phyloP scores from a whole-genome alignment of 2,329 filamentous ascomycete species.

The Trichoderma asperellum region DNA sequence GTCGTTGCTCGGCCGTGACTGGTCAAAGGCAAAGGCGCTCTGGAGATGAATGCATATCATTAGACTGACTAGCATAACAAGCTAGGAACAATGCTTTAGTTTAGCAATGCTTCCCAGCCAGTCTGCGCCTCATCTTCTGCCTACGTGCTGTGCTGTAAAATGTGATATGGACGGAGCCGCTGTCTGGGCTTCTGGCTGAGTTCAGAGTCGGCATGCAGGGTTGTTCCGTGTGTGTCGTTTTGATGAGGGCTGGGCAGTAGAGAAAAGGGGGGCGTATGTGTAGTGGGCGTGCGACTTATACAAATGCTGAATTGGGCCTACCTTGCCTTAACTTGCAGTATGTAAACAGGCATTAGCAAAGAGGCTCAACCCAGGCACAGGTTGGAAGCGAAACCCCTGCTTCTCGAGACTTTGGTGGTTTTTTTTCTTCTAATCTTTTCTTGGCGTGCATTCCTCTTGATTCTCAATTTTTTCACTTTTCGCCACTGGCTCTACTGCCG shows the following conservation, averaged over 20 bases:
- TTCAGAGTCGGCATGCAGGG: slow-evolving; percentile 22
- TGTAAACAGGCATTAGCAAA: not conserved
- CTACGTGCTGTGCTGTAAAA: not conserved
- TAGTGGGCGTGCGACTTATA: not conserved
- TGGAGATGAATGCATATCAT: not conserved
- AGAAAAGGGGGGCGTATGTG: not conserved
- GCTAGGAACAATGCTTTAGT: not conserved
- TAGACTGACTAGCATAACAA: no score
- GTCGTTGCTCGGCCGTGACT: not conserved
- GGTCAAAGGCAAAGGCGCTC: not conserved
- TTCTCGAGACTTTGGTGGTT: not conserved
- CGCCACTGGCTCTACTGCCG: slow-evolving; percentile 1
- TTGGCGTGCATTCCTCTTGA: not conserved
- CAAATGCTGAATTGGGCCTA: not conserved
- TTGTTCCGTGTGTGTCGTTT: slow-evolving; percentile 11
- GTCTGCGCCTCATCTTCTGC: not conserved
- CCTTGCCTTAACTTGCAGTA: not conserved
- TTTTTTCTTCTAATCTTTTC: not conserved
- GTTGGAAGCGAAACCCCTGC: not conserved
- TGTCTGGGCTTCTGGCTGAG: slow-evolving; percentile 18
- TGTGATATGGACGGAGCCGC: slow-evolving; percentile 8
- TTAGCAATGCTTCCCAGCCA: slow-evolving; percentile 1
- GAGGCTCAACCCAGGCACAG: not conserved
- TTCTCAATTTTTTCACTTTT: not conserved
- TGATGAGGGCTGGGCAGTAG: not conserved